Base-by-base conservation (phyloP, 768 basidiomycete species). In the Daedaleopsis nitida region DNA sequence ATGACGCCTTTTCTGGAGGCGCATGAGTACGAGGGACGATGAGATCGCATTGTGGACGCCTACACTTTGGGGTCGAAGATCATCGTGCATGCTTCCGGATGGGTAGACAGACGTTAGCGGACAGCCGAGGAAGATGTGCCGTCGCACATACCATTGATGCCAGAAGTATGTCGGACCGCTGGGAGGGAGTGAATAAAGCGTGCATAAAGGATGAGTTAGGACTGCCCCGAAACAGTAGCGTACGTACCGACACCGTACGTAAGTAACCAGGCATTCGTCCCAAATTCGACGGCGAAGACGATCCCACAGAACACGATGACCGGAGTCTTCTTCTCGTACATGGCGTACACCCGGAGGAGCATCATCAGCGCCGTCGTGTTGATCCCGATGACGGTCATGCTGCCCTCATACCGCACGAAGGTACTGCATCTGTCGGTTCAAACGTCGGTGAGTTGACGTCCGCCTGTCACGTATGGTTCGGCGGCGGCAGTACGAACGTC, bases 341-440 rank as follows among this genome's bases (percentile, higher is more conserved):
- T 58, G 2, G 73, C 77, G 23, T 68, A 67, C 11, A 78, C 67
- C 8, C 85, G 81, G 3, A 86, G 63, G 23, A 84, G 72, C 85
- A 87, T 85, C 83, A 87, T 85, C 19, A 84, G 63, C 5, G 79
- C 83, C 1, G 81, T 81, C 27, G 82, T 70, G 37, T 79, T 76
- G 56, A 86, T 78, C 1, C 81, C 84, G 14, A 81, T 81, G 56
- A 83, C 75, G 0, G 82, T 82, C 73, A 82, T 84, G 27, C 78
- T 59, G 0, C 75, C 75, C 48, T 74, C 75, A 42, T 70, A 75
- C 0, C 71, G 62, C 1, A 76, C 73, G 17, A 72, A 75, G 19
- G 68, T 69, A 5, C 53, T 1, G 43, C 75, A 71, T 27, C 71
- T 73, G 47, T 39, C 2, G 10, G 27, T 32, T 32, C 27, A 24